Conservation (phyloP, 108 stramenopile species). For the Cyclostephanos tholiformis region DNA sequence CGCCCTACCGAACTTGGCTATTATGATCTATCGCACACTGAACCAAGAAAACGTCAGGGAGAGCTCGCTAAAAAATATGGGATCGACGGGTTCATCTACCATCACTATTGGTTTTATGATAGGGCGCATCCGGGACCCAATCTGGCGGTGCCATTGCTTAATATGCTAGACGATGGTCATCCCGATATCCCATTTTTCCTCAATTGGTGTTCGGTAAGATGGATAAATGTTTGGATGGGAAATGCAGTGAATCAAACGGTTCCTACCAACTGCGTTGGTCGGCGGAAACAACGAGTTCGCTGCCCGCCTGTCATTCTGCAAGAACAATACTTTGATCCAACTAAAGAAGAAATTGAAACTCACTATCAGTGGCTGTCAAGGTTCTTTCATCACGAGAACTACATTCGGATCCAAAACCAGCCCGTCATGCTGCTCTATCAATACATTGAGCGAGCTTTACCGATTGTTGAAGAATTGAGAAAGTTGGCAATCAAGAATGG, state of each 20-base stretch:
- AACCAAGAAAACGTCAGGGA: slow-evolving; percentile 49
- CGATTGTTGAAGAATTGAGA: slow-evolving; percentile 43
- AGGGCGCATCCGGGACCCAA: slow-evolving; percentile 49
- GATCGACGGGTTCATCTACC: slow-evolving; percentile 70
- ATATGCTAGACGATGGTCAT: slow-evolving; percentile 66
- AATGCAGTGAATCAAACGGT: slow-evolving; percentile 36
- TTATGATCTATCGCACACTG: slow-evolving; percentile 52
- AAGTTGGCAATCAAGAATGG: slow-evolving; percentile 57
- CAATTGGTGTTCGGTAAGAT: slow-evolving; percentile 60
- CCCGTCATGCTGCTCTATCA: slow-evolving; percentile 62
- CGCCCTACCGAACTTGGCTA: slow-evolving; percentile 58
- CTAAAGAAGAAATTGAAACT: slow-evolving; percentile 33
- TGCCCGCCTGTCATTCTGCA: slow-evolving; percentile 33
- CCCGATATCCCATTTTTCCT: slow-evolving; percentile 63
- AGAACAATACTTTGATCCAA: slow-evolving; percentile 56
- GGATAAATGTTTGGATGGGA: slow-evolving; percentile 64
- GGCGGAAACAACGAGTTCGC: background rate
- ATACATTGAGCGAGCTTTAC: slow-evolving; percentile 25
- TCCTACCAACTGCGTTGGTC: slow-evolving; percentile 32
- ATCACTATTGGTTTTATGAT: slow-evolving; percentile 79
- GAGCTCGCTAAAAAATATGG: slow-evolving; percentile 56
- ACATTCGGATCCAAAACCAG: slow-evolving; percentile 50
- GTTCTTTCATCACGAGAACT: slow-evolving; percentile 70
- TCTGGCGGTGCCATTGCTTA: slow-evolving; percentile 50
- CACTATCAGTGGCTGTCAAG: slow-evolving; percentile 65